A percentile compares a stretch with the other conserved stretches of the same genome.
phyloP scores from a whole-genome alignment of 164 flowering plant species.

The Macadamia integrifolia region DNA sequence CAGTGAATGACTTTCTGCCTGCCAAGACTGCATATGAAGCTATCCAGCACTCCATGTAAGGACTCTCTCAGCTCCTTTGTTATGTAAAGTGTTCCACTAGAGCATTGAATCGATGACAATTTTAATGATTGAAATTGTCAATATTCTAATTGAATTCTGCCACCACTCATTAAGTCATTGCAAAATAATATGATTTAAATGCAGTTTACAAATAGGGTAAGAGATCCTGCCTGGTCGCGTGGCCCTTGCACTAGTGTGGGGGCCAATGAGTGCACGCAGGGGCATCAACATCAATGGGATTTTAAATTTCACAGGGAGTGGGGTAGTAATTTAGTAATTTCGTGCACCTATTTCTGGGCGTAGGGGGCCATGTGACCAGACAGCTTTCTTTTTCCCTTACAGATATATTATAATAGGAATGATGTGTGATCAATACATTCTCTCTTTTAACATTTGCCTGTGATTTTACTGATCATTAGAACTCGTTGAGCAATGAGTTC shows the following conservation, averaged over 20 bases:
- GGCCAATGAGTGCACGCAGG: too few species aligned
- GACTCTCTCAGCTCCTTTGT: neutral
- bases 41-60: slow-evolving; percentile 65
- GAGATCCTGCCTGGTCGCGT: too few species aligned
- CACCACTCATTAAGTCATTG: neutral
- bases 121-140: neutral
- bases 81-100: neutral
- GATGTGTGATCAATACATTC: neutral
- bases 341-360: too few species aligned
- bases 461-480: neutral
- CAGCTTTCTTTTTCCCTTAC: too few species aligned
- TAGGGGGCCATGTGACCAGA: too few species aligned
- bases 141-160: neutral
- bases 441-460: neutral
- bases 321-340: too few species aligned
- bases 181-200: neutral
- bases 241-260: too few species aligned
- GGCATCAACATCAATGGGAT: too few species aligned
- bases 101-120: too few species aligned
- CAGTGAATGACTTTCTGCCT: slow-evolving; percentile 61
- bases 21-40: slow-evolving; percentile 43
- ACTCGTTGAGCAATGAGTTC: neutral
- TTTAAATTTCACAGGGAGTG: too few species aligned
- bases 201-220: neutral
- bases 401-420: neutral